Evolutionary conservation across 257 asterid species (phyloP).

Genomic region (Oldenlandia corymbosa): DNA sequence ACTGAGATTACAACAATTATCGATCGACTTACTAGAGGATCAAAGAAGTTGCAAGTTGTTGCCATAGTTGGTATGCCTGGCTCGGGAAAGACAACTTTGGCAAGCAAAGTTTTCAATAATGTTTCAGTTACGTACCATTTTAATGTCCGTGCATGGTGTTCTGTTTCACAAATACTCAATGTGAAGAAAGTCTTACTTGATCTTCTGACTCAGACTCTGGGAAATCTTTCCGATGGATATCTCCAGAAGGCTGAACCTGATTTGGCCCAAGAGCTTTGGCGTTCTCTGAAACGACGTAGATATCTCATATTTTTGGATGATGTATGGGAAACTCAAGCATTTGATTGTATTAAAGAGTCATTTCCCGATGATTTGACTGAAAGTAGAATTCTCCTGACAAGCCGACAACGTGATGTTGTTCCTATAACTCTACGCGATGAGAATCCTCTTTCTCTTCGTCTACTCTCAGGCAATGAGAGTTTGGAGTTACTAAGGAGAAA

Average conservation of each 20-base stretch:
- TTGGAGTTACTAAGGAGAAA: background rate
- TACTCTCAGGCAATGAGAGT: background rate
- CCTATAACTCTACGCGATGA: background rate
- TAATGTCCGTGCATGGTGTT: background rate
- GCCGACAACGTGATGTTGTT: background rate
- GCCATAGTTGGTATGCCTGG: constrained; percentile 16
- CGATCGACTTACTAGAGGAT: constrained; percentile 4
- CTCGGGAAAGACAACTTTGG: constrained; percentile 16
- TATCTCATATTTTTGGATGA: constrained; percentile 14
- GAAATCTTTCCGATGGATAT: background rate
- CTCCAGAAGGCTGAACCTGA: background rate
- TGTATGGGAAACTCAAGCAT: constrained; percentile 5
- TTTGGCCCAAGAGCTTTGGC: background rate
- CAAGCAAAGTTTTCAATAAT: constrained; percentile 3
- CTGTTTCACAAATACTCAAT: background rate
- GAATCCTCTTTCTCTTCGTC: background rate
- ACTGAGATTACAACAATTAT: background rate
- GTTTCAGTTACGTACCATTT: background rate
- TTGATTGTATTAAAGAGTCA: background rate
- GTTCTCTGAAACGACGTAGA: background rate
- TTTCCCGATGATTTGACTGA: background rate
- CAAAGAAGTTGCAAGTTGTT: background rate
- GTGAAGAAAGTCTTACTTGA: background rate
- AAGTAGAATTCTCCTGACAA: constrained; percentile 10
- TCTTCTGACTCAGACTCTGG: background rate